Base-by-base conservation (phyloP, 2,329 filamentous ascomycete genomes). In the Rhinocladiella mackenziei region DNA sequence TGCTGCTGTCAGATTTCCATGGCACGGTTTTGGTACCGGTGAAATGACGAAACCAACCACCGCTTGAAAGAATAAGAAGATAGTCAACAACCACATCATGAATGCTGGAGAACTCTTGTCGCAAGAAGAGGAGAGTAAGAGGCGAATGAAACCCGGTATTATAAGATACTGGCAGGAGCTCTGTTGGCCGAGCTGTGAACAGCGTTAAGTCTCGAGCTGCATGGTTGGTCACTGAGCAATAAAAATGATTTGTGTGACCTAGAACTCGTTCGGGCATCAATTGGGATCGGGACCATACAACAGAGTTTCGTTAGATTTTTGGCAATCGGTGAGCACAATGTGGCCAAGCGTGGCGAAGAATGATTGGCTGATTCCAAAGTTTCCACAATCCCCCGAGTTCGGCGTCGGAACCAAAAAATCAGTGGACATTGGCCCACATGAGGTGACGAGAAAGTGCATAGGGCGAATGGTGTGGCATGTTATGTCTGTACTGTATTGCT, bases 261-360 rank as follows among this genome's bases (percentile, higher is more conserved):
- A 29, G 26, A 35, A 10, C 17, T 34, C 19, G n/a, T 25, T 53
- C 50, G 50, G 50, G 46, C 50, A 53, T 50, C 50, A 53, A 53
- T 39, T 20, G 41, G 34, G 38, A 22, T 40, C 42, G 26, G 13
- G 19, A 39, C 42, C 41, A 39, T 29, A 35, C 39, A 46, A 43
- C 38, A 46, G 23, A 35, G 28, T 35, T 43, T 22, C 42, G 29
- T 34, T 44, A 9, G 10, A 20, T 45, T 25, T 23, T 38, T 31
- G 29, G 28, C 38, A n/a, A 41, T 53, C 50, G 45, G 50, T 53
- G 50, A 47, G 33, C 14, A 25, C 18, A 30, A 32, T 38, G 37
- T 34, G 39, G 26, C 43, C 42, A 29, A 29, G 46, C 48, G 51
- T 54, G 51, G 48, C 51, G 34, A 18, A 7, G 18, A 18, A 26